phyloP scores from a whole-genome alignment of 805 yeast genomes.

The Wickerhamiella siamensis region DNA sequence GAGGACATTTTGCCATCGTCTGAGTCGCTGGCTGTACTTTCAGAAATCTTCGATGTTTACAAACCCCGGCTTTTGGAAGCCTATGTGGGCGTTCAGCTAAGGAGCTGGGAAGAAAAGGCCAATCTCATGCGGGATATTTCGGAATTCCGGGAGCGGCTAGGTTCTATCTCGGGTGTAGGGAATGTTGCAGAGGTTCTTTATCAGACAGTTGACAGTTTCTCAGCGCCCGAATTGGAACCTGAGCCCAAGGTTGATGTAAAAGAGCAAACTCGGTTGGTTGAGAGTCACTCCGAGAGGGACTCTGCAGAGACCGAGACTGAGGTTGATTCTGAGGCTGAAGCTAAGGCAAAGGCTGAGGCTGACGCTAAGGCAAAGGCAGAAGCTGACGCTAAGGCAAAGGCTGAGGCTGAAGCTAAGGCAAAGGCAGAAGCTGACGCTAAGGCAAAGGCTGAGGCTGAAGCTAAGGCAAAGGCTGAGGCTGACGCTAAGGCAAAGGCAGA shows the following conservation, averaged over 20 bases:
- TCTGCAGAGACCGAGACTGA: not conserved
- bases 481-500: too few relatives aligned
- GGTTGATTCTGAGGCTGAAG: slow-evolving; percentile 9
- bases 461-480: too few relatives aligned
- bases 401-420: too few relatives aligned
- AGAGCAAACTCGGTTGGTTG: too few relatives aligned
- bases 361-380: not conserved
- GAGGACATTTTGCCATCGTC: slow-evolving; percentile 37
- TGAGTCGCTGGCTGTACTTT: slow-evolving; percentile 19
- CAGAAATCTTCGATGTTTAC: slow-evolving; percentile 35
- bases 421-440: too few relatives aligned
- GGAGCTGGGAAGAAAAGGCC: slow-evolving; percentile 28
- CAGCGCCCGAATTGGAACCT: slow-evolving; percentile 10
- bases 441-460: too few relatives aligned
- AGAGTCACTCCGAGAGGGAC: slow-evolving; percentile 14
- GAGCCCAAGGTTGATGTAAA: slow-evolving; percentile 22
- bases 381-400: too few relatives aligned
- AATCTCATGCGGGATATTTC: slow-evolving; percentile 45
- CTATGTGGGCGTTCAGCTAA: slow-evolving; percentile 31
- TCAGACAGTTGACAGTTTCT: slow-evolving; percentile 41
- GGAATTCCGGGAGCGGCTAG: slow-evolving; percentile 46
- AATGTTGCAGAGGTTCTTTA: slow-evolving; percentile 48
- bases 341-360: slow-evolving; percentile 1
- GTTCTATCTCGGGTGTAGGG: slow-evolving; percentile 44
- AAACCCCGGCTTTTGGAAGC: slow-evolving; percentile 40